Evolutionary conservation across 352 stramenopile species (phyloP), one percentile per base, ranked within the genome.

Genomic region (Phytopythium litorale): DNA sequence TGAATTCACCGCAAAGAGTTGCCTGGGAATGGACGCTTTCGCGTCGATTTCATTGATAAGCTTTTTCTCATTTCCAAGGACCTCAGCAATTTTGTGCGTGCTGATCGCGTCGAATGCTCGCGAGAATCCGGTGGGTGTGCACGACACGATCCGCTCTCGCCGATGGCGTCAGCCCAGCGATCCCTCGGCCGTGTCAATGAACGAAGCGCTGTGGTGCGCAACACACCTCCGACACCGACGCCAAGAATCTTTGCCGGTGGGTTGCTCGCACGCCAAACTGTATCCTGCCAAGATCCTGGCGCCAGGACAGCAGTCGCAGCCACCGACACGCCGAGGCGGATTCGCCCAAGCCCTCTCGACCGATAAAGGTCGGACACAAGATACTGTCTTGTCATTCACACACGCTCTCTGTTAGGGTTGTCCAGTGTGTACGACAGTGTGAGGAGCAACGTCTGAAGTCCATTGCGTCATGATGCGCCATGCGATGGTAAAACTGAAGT

Each of bases 1-100:
- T 37, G n/a, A 57, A 57, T 57, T 45, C 51, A 57, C 30, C 12
- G 45, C 45, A 32, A 48, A 49, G 45, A 9, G 21, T 28, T 51
- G 45, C 45, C 21, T 32, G 45, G 45, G 45, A 51, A 51, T 51
- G 45, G 21, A 51, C 45, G 8, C 21, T 51, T 51, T 51, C 21
- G 45, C 45, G 9, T 19, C 45, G 45, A 51, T 51, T 51, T 51
- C 45, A 19, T 32, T 51, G 45, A 51, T 21, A 51, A 28, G 45
- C 25, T 28, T 51, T 16, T 16, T 32, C 45, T 51, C n/a, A 51
- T 11, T 40, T 12, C 35, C 42, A 49, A 49, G 42, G 5, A 32
- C 21, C 19, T 9, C 8, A 6, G 21, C n/a, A 30, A n/a, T 32
- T 51, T 51, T 51, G 5, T n/a, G 9, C 45, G 45, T 32, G 45